Base-by-base conservation (phyloP, 371 early-diverging fungal species). In the Mucor velutinosus region DNA sequence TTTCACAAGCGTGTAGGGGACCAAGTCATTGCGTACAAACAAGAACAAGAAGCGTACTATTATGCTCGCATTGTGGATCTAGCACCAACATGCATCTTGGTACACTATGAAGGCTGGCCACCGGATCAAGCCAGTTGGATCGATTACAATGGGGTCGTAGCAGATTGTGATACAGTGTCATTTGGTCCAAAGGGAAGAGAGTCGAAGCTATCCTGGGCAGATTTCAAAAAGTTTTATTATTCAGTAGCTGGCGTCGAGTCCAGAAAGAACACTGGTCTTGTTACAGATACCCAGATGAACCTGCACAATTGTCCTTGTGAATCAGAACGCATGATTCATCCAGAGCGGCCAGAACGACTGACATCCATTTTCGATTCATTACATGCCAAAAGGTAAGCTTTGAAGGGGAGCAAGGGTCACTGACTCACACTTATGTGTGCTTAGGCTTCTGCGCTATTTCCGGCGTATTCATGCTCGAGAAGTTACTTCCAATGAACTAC, bases 271-370 rank as follows among this genome's bases (percentile, higher is more conserved):
- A 87, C 88, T 15, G 88, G 85, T 41, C 67, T 87, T 15, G 86
- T 84, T 0, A 82, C 82, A 25, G 88, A 87, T 56, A 77, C 76
- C 35, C 76, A 83, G 11, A 87, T 86, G 86, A 66, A 76, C 19
- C 65, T 83, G 37, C 88, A 87, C 67, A 72, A 76, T 25, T 87
- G 88, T 53, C 86, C 85, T 56, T 87, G 88, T 67, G 78, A 83
- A 41, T 83, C 85, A 23, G 76, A 76, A 27, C 78, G 82, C 58
- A 76, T 76, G 4, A 80, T 80, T 30, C 90, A 89, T 60, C 90
- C 90, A 15, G 90, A 89, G 62, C 76, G 83, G 35, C 90, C 90
- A 11, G 87, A 86, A 63, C 72, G 90, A 19, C 75, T 89, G 35
- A 51, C 47, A 35, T 75, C 76, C 8, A 80, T 80, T 30, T 59